Percentiles rank a stretch among this genome's conserved stretches.
phyloP scores from a whole-genome alignment of 1,284 basidiomycete species.

The Laetiporus sulphureus region DNA sequence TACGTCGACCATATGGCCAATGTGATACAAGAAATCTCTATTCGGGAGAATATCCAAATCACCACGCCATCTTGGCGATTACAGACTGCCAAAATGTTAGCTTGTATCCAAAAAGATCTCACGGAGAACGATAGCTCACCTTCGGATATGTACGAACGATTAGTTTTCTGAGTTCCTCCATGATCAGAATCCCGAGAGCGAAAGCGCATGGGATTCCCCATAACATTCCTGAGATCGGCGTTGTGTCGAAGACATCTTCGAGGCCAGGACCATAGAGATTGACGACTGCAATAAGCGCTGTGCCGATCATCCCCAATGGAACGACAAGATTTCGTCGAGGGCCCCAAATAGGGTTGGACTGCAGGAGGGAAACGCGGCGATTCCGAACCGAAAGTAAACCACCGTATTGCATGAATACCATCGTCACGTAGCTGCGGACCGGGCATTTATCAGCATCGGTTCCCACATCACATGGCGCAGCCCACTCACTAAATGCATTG shows the following conservation, averaged over 20 bases:
- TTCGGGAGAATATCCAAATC: too few species aligned
- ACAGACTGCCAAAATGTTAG: constrained; percentile 6
- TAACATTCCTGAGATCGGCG: constrained; percentile 35
- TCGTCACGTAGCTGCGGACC: constrained; percentile 51
- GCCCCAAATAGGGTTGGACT: constrained; percentile 29
- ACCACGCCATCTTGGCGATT: constrained; percentile 14
- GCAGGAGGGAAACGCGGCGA: constrained; percentile 12
- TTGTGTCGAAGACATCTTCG: constrained; percentile 31
- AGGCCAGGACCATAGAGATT: constrained; percentile 36
- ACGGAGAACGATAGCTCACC: constrained; percentile 14
- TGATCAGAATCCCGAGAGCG: constrained; percentile 28
- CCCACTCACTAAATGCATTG: constrained; percentile 38
- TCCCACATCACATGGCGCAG: too few species aligned
- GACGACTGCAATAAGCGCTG: constrained; percentile 31
- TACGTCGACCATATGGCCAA: too few species aligned
- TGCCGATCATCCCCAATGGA: constrained; percentile 30
- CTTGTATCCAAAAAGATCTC: neutral
- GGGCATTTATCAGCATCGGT: constrained; percentile 28
- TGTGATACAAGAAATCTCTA: too few species aligned
- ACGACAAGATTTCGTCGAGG: constrained; percentile 33
- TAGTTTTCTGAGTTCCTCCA: constrained; percentile 35
- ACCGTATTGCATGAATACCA: constrained; percentile 57
- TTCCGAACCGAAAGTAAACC: constrained; percentile 15
- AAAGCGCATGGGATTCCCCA: constrained; percentile 38
- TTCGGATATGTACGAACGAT: constrained; percentile 34